phyloP scores from a whole-genome alignment of 306 rosid species.

The Aeschynomene evenia region DNA sequence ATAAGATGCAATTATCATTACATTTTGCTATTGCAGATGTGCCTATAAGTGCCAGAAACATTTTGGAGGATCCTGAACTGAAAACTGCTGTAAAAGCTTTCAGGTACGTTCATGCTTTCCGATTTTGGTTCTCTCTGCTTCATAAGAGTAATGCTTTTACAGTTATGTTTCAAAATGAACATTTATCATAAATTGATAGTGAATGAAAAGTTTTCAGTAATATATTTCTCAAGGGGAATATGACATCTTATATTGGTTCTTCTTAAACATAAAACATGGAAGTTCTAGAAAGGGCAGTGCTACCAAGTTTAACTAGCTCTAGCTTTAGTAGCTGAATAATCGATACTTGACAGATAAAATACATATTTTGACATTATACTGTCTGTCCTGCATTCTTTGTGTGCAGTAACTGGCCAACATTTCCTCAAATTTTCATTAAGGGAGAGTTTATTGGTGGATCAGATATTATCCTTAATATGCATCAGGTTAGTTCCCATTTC shows the following conservation, averaged over 20 bases:
- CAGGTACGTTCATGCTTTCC: conserved; percentile 50
- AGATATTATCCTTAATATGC: conserved; percentile 80
- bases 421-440: conserved; percentile 88
- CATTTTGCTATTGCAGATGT: conserved; percentile 57
- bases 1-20: background rate
- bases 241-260: background rate
- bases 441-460: conserved; percentile 96
- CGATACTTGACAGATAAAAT: background rate
- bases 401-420: conserved; percentile 84
- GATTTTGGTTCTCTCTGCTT: conserved; percentile 9
- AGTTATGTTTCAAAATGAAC: background rate
- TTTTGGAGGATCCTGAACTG: conserved; percentile 79
- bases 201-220: background rate
- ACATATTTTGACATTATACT: background rate
- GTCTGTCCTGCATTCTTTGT: conserved; percentile 3
- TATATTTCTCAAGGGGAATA: background rate
- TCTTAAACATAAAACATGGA: background rate
- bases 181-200: background rate
- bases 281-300: background rate
- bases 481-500: conserved; percentile 54
- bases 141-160: background rate
- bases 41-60: conserved; percentile 82
- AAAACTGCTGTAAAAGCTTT: conserved; percentile 82
- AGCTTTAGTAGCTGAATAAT: background rate
- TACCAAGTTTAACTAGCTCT: background rate